Evolutionary conservation across 306 rosid genomes (phyloP).

Genomic region (Inga laurina): DNA sequence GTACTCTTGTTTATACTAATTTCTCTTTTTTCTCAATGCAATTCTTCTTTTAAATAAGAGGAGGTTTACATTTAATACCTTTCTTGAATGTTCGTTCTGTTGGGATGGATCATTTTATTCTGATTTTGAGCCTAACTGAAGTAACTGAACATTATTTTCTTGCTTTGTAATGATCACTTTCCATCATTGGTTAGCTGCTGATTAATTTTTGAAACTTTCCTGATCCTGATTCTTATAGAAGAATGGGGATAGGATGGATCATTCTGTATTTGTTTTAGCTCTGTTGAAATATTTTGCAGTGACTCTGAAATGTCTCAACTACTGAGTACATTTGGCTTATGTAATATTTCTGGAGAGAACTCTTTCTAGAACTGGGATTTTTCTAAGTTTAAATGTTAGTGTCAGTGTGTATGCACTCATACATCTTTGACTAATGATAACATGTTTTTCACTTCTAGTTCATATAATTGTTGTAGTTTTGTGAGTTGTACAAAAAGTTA

Average conservation of each 20-base stretch:
- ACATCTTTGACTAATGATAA: neutral
- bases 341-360: constrained; percentile 16
- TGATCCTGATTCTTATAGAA: neutral
- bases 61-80: no score
- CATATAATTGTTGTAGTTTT: constrained; percentile 36
- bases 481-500: constrained; percentile 37
- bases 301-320: neutral
- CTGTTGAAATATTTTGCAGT: constrained; percentile 16
- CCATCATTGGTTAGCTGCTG: neutral
- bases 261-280: neutral
- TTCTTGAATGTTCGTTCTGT: neutral
- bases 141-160: neutral
- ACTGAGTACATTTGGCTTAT: neutral
- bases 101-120: neutral
- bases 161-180: neutral
- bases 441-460: constrained; percentile 9
- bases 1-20: neutral
- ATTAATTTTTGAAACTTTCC: neutral
- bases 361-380: constrained; percentile 25
- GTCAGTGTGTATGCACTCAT: neutral
- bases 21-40: neutral
- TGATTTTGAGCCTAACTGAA: neutral
- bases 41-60: neutral
- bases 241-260: neutral
- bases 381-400: neutral